phyloP scores from a whole-genome alignment of 768 basidiomycete species.

The Mycena polygramma region DNA sequence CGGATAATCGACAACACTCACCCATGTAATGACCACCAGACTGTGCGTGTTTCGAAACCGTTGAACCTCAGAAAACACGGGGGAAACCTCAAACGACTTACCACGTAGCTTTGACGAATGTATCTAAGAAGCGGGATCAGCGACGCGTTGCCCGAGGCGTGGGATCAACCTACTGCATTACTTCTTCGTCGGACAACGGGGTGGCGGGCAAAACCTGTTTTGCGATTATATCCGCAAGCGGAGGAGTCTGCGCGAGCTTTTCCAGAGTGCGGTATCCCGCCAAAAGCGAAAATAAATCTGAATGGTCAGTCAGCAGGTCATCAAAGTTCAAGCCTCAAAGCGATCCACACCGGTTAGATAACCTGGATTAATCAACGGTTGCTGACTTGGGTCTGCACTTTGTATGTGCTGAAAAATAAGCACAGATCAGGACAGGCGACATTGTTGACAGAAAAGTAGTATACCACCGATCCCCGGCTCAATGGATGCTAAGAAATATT shows the following conservation, averaged over 20 bases:
- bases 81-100: background rate
- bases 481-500: conserved; percentile 17
- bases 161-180: background rate
- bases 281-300: conserved; percentile 21
- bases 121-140: conserved; percentile 1
- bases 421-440: background rate
- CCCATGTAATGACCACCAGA: conserved; percentile 18
- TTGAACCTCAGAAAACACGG: too few species aligned
- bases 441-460: background rate
- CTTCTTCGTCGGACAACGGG: conserved; percentile 12
- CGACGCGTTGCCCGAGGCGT: background rate
- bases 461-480: conserved; percentile 26
- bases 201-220: conserved; percentile 12
- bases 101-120: conserved; percentile 7
- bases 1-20: background rate
- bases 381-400: conserved; percentile 22
- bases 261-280: conserved; percentile 13
- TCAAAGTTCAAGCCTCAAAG: background rate
- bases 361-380: conserved; percentile 17
- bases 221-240: conserved; percentile 16
- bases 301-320: background rate
- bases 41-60: too few species aligned
- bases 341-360: conserved; percentile 21
- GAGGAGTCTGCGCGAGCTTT: conserved; percentile 22
- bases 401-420: conserved; percentile 21